Evolutionary conservation across 805 yeast species (phyloP).

Genomic region (Komagataella phaffii): DNA sequence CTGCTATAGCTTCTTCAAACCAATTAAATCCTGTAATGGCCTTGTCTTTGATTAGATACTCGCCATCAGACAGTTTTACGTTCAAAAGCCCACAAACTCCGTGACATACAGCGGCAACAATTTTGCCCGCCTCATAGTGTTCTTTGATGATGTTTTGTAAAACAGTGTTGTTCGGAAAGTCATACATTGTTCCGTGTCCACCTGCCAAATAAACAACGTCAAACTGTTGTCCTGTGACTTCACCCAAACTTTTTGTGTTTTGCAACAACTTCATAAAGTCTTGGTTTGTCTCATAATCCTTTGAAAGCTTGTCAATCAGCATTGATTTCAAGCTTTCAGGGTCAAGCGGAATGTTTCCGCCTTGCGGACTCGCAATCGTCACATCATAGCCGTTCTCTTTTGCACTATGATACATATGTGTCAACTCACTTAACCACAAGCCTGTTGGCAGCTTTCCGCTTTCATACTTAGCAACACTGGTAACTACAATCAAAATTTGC

Average conservation of each 20-base stretch:
- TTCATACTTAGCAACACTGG: too few relatives aligned
- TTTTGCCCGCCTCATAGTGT: slow-evolving; percentile 37
- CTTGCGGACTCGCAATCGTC: too few relatives aligned
- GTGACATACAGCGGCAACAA: slow-evolving; percentile 54
- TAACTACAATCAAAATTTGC: too few relatives aligned
- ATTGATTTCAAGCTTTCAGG: too few relatives aligned
- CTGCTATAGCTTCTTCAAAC: slow-evolving; percentile 30
- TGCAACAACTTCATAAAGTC: slow-evolving; percentile 24
- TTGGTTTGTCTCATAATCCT: slow-evolving; percentile 8
- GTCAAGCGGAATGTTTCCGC: too few relatives aligned
- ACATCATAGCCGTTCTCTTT: too few relatives aligned
- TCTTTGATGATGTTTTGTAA: slow-evolving; percentile 30
- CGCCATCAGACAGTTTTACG: slow-evolving; percentile 19
- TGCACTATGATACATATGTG: too few relatives aligned
- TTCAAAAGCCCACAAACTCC: slow-evolving; percentile 43
- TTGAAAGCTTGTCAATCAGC: too few relatives aligned
- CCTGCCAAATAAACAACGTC: slow-evolving; percentile 48
- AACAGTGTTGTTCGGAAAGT: slow-evolving; percentile 36
- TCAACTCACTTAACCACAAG: too few relatives aligned
- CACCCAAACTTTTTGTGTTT: slow-evolving; percentile 31
- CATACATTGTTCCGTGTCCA: slow-evolving; percentile 52
- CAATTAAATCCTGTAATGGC: slow-evolving; percentile 49
- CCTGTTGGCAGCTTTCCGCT: too few relatives aligned
- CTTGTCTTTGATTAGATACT: slow-evolving; percentile 34
- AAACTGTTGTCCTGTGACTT: slow-evolving; percentile 33